A percentile compares a stretch with the other conserved stretches of the same genome.
These are phyloP conservation scores for Trifolium pratense DNA, from an alignment of 306 rosid genomes.

Conservation along the genomic window DNA sequence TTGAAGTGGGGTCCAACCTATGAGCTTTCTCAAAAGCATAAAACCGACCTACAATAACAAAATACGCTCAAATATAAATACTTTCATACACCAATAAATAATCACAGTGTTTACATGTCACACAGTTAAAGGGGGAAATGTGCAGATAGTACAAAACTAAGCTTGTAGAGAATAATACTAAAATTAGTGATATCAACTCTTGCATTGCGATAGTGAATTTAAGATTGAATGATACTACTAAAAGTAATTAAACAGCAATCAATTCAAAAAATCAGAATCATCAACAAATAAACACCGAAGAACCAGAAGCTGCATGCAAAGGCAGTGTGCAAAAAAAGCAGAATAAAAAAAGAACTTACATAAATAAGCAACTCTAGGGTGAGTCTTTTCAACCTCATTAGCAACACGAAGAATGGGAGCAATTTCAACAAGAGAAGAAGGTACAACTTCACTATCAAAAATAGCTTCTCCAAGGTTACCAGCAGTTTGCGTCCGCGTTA, in stretches of 20 bases:
- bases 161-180: conserved; percentile 6
- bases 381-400: conserved; percentile 90
- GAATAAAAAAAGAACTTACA: conserved; percentile 56
- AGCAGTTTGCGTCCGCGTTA: conserved; percentile 87
- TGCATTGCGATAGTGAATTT: background rate
- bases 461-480: conserved; percentile 89
- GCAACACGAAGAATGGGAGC: conserved; percentile 99
- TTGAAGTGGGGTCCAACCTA: conserved; percentile 95
- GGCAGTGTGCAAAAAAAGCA: background rate
- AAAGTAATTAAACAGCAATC: background rate
- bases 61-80: conserved; percentile 5
- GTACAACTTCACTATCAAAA: conserved; percentile 91
- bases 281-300: background rate
- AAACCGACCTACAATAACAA: conserved; percentile 75
- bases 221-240: conserved; percentile 1
- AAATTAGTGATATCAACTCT: background rate
- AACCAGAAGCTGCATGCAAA: background rate
- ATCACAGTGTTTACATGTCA: background rate
- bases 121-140: background rate
- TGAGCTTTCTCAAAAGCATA: conserved; percentile 99
- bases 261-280: conserved; percentile 16
- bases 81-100: conserved; percentile 19
- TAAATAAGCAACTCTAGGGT: conserved; percentile 95
- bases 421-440: conserved; percentile 88
- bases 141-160: conserved; percentile 18